These are phyloP conservation scores for Plantago ovata DNA, from an alignment of 257 asterid species.

Conservation along the genomic window DNA sequence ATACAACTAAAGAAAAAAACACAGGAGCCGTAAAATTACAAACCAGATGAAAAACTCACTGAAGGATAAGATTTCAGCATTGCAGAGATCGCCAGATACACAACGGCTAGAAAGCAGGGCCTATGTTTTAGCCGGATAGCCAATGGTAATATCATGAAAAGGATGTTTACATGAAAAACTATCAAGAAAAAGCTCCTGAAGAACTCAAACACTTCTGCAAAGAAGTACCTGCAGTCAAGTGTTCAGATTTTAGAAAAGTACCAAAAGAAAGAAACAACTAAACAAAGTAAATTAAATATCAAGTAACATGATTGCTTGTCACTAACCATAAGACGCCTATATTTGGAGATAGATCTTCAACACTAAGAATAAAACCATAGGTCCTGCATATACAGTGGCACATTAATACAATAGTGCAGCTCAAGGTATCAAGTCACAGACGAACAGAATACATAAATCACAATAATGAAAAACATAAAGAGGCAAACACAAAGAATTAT, in stretches of 20 bases:
- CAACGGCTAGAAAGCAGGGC: conserved; percentile 90
- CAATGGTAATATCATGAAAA: conserved; percentile 87
- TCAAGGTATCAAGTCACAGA: neutral
- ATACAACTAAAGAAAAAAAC: conserved; percentile 16
- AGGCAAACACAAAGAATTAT: too few relatives aligned
- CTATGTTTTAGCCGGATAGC: conserved; percentile 85
- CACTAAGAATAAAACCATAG: conserved; percentile 82
- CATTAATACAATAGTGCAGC: conserved; percentile 21
- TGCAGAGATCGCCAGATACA: conserved; percentile 79
- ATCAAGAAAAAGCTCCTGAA: conserved; percentile 88
- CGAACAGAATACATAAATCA: neutral
- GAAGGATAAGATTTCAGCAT: conserved; percentile 98
- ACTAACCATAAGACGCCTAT: conserved; percentile 91
- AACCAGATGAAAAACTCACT: conserved; percentile 50
- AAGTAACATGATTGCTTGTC: conserved; percentile 12
- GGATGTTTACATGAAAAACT: conserved; percentile 85
- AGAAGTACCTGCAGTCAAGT: conserved; percentile 81
- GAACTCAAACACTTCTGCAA: conserved; percentile 96
- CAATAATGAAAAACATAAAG: too few relatives aligned
- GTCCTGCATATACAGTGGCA: conserved; percentile 55
- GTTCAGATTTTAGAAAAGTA: conserved; percentile 18
- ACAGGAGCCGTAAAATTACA: conserved; percentile 1
- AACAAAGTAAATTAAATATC: conserved; percentile 5
- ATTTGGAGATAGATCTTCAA: conserved; percentile 90
- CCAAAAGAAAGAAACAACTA: conserved; percentile 15